Percentiles rank a stretch among this genome's conserved stretches.
phyloP scores from a whole-genome alignment of 768 basidiomycete genomes.

The Leccinum rimulosum region DNA sequence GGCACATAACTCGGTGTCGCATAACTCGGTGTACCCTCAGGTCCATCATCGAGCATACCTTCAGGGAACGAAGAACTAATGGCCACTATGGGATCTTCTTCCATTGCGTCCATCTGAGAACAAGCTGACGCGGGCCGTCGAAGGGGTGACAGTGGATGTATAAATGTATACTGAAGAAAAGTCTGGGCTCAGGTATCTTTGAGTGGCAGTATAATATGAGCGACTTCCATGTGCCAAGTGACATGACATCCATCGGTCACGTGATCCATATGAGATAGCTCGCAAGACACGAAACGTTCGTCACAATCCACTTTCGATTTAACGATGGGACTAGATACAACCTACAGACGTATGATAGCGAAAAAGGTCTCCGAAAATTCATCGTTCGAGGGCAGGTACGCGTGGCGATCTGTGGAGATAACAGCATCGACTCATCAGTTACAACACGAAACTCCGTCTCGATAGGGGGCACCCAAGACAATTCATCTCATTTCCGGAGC shows the following conservation, averaged over 20 bases:
- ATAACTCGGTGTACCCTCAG: slow-evolving; percentile 12
- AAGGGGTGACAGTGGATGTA: not conserved
- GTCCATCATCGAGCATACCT: slow-evolving; percentile 18
- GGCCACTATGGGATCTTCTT: slow-evolving; percentile 31
- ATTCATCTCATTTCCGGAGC: slow-evolving; percentile 53
- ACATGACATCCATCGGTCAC: slow-evolving; percentile 10
- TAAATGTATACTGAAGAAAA: slow-evolving; percentile 5
- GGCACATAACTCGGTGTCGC: slow-evolving; percentile 11
- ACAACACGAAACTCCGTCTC: not conserved
- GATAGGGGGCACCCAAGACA: not conserved
- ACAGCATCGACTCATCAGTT: not conserved
- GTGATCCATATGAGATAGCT: slow-evolving; percentile 10
- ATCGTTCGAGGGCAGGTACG: not conserved
- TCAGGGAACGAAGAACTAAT: slow-evolving; percentile 22
- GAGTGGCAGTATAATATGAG: slow-evolving; percentile 20
- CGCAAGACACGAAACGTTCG: not conserved
- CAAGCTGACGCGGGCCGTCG: not conserved
- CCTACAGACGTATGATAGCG: slow-evolving; percentile 4
- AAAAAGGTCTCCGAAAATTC: not conserved
- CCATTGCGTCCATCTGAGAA: slow-evolving; percentile 34
- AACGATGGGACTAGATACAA: slow-evolving; percentile 2
- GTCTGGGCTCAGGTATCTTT: slow-evolving; percentile 19
- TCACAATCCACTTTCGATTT: slow-evolving; percentile 2
- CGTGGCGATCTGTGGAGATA: not conserved
- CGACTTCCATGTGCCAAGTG: slow-evolving; percentile 3